phyloP scores from a whole-genome alignment of 192 early-diverging fungal species.

The Geosiphon pyriformis region DNA sequence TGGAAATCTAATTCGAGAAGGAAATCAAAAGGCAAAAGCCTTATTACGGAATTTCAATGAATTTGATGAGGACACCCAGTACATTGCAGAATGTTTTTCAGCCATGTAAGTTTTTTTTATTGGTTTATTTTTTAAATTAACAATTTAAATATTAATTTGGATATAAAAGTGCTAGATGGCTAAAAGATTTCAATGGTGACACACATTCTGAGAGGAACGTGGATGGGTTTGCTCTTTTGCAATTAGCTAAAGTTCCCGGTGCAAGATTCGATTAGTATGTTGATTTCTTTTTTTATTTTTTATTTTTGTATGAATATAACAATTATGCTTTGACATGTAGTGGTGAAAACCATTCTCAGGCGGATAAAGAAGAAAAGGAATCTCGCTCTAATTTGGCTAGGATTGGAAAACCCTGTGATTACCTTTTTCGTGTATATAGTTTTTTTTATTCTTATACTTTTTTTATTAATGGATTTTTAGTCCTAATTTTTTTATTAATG shows the following conservation, averaged over 20 bases:
- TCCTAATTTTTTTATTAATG: neutral
- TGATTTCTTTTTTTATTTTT: neutral
- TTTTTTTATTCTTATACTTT: neutral
- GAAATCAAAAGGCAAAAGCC: neutral
- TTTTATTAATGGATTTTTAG: neutral
- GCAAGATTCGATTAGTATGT: slow-evolving; percentile 17
- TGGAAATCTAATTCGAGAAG: neutral
- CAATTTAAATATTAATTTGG: neutral
- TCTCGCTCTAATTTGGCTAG: neutral
- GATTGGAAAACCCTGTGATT: slow-evolving; percentile 22
- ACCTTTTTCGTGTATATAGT: slow-evolving; percentile 12
- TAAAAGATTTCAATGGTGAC: slow-evolving; percentile 1
- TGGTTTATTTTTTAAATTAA: slow-evolving; percentile 4
- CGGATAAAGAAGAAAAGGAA: slow-evolving; percentile 16
- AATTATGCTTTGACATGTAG: slow-evolving; percentile 12
- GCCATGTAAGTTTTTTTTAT: slow-evolving; percentile 13
- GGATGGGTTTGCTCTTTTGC: slow-evolving; percentile 1
- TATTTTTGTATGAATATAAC: neutral
- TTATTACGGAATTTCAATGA: slow-evolving; percentile 2
- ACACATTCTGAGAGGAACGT: slow-evolving; percentile 4
- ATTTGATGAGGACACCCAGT: slow-evolving; percentile 13
- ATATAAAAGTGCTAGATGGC: slow-evolving; percentile 11
- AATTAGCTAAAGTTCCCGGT: slow-evolving; percentile 9
- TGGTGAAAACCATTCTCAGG: slow-evolving; percentile 11
- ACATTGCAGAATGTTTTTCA: slow-evolving; percentile 7